Evolutionary conservation across 2,329 filamentous ascomycete species (phyloP).

Genomic region (Cadophora sp.): DNA sequence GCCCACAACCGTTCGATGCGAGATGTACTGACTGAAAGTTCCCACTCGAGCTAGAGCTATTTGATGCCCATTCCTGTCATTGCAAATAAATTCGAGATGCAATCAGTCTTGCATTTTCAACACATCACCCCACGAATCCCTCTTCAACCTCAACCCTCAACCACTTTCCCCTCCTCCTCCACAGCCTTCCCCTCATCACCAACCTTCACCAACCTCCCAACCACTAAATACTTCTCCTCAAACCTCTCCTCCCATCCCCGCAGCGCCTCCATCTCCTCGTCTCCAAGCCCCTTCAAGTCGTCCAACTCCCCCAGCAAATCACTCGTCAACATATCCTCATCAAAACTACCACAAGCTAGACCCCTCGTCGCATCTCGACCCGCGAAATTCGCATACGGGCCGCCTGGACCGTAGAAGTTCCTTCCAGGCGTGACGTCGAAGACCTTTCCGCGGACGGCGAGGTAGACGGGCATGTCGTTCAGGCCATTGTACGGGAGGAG

Average conservation of each 20-base stretch:
- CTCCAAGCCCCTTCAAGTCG: conserved; percentile 71
- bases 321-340: conserved; percentile 92
- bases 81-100: neutral
- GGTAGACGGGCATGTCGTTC: conserved; percentile 77
- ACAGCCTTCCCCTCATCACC: conserved; percentile 54
- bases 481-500: conserved; percentile 87
- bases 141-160: conserved; percentile 17
- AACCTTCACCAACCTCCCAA: conserved; percentile 80
- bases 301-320: conserved; percentile 86
- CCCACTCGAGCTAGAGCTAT: neutral
- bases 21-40: neutral
- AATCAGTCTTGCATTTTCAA: neutral
- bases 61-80: neutral
- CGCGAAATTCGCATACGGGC: conserved; percentile 95
- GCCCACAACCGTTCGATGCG: neutral
- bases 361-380: conserved; percentile 90
- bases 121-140: neutral
- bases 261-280: conserved; percentile 82
- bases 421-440: conserved; percentile 88
- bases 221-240: conserved; percentile 91
- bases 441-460: conserved; percentile 88
- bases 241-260: conserved; percentile 95
- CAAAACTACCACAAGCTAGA: conserved; percentile 89
- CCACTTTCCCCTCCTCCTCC: conserved; percentile 45
- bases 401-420: conserved; percentile 96